These are phyloP conservation scores for Venturiaceae sp. DNA, from an alignment of 2,329 filamentous ascomycete species.

Conservation along the genomic window DNA sequence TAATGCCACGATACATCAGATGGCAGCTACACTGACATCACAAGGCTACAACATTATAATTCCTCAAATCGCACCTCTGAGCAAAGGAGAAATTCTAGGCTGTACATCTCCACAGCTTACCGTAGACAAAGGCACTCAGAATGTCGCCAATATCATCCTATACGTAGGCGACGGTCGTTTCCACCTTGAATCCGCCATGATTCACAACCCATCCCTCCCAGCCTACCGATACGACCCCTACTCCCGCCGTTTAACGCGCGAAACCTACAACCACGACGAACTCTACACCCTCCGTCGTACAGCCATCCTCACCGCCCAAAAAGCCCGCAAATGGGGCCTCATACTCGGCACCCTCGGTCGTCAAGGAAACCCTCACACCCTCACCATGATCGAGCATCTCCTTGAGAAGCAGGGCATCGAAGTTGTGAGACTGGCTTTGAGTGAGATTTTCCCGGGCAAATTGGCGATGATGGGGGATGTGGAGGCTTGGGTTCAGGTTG, in stretches of 20 bases:
- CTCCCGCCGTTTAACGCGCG: slow-evolving; percentile 79
- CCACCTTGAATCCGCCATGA: slow-evolving; percentile 98
- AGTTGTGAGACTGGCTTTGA: slow-evolving; percentile 76
- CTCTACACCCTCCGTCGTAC: slow-evolving; percentile 72
- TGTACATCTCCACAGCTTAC: slow-evolving; percentile 77
- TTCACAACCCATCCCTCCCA: slow-evolving; percentile 84
- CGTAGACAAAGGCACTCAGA: slow-evolving; percentile 33
- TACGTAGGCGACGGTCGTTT: slow-evolving; percentile 91
- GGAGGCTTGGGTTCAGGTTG: slow-evolving; percentile 97
- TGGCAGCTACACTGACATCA: slow-evolving; percentile 65
- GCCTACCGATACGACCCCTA: slow-evolving; percentile 98
- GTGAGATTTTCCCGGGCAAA: slow-evolving; percentile 95
- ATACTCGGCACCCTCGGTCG: slow-evolving; percentile 88
- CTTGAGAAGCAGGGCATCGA: slow-evolving; percentile 64
- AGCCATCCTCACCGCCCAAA: slow-evolving; percentile 66
- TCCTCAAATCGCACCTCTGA: slow-evolving; percentile 85
- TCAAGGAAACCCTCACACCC: slow-evolving; percentile 90
- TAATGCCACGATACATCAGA: slow-evolving; percentile 89
- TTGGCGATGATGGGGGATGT: slow-evolving; percentile 76
- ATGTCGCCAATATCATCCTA: slow-evolving; percentile 63
- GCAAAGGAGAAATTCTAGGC: slow-evolving; percentile 93
- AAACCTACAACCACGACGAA: slow-evolving; percentile 84
- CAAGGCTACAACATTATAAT: slow-evolving; percentile 80
- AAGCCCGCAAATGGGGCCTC: slow-evolving; percentile 82
- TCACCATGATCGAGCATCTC: slow-evolving; percentile 73